Evolutionary conservation across 1,284 basidiomycete species (phyloP).

Genomic region (Ceratobasidium sp.): DNA sequence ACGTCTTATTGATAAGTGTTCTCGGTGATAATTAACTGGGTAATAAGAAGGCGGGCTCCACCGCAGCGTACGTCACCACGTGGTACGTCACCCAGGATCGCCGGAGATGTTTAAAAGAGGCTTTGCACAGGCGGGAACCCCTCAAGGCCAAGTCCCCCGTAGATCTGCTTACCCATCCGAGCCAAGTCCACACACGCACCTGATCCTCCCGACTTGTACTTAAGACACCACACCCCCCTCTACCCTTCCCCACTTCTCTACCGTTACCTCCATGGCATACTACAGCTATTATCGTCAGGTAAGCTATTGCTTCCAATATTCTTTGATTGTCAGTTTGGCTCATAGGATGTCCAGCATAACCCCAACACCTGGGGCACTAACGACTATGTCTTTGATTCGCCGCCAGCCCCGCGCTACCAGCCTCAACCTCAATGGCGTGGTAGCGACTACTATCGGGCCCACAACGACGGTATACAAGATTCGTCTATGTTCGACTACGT

Average conservation of each 20-base stretch:
- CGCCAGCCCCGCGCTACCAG: slow-evolving; percentile 69
- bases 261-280: slow-evolving; percentile 56
- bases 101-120: no score
- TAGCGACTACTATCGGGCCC: slow-evolving; percentile 71
- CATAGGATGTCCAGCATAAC: slow-evolving; percentile 10
- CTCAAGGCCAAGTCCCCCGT: slow-evolving; percentile 50
- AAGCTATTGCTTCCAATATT: background rate
- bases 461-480: slow-evolving; percentile 58
- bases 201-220: slow-evolving; percentile 49
- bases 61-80: no score
- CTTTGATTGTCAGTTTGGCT: background rate
- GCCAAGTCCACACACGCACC: slow-evolving; percentile 50
- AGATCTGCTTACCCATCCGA: slow-evolving; percentile 50
- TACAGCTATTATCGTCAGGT: slow-evolving; percentile 62
- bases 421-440: slow-evolving; percentile 71
- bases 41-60: background rate
- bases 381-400: slow-evolving; percentile 67
- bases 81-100: no score
- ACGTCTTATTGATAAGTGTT: background rate
- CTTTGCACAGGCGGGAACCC: no score
- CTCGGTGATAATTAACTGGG: background rate
- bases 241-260: background rate
- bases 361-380: slow-evolving; percentile 66
- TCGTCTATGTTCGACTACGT: slow-evolving; percentile 68
- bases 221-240: slow-evolving; percentile 51